Evolutionary conservation across 164 flowering plant genomes (phyloP).

Genomic region (Annona squamosa): DNA sequence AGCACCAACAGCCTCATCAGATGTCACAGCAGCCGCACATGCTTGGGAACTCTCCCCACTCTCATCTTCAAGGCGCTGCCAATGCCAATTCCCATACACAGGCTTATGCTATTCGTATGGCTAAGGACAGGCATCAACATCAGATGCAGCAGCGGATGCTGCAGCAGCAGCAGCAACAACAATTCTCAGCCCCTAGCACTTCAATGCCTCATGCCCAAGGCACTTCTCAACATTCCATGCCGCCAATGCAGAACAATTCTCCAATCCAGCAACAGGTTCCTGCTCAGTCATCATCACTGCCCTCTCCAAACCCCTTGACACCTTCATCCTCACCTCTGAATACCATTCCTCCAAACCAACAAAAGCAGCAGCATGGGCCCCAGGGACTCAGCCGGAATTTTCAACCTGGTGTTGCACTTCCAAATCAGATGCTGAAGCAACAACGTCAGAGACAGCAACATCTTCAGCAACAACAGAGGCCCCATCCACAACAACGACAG

Average conservation of each 20-base stretch:
- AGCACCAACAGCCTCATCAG: conserved; percentile 63
- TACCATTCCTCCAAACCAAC: conserved; percentile 51
- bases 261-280: conserved; percentile 48
- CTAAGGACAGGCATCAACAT: conserved; percentile 65
- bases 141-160: conserved; percentile 36
- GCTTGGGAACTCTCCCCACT: conserved; percentile 44
- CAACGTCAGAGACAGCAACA: conserved; percentile 56
- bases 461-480: conserved; percentile 53
- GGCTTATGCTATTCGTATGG: conserved; percentile 51
- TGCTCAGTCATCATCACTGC: conserved; percentile 31
- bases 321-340: conserved; percentile 52
- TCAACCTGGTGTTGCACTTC: conserved; percentile 32
- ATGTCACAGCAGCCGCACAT: conserved; percentile 53
- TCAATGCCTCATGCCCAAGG: conserved; percentile 48
- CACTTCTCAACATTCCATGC: conserved; percentile 46
- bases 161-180: conserved; percentile 46
- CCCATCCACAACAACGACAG: conserved; percentile 63
- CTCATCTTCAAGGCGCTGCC: conserved; percentile 57
- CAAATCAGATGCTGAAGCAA: conserved; percentile 59
- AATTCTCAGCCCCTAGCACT: conserved; percentile 40
- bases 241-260: conserved; percentile 52
- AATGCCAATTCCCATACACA: conserved; percentile 53
- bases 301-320: conserved; percentile 32
- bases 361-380: conserved; percentile 45
- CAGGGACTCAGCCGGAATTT: conserved; percentile 45